Conservation (phyloP, 139 green algal genomes). For the Edaphochlamys debaryana region DNA sequence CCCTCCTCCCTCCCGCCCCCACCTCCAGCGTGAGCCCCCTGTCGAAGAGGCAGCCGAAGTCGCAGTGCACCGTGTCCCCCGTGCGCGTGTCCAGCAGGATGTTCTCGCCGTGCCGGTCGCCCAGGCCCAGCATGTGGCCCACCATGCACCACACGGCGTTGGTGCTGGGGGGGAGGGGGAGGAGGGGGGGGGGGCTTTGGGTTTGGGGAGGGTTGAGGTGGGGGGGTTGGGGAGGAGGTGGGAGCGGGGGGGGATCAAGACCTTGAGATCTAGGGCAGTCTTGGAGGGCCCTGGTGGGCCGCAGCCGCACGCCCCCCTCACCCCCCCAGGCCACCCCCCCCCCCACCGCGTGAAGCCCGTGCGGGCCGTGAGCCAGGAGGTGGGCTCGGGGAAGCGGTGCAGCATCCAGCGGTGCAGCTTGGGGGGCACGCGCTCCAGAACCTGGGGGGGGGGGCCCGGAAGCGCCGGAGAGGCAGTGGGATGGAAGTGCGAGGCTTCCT, state of each 20-base stretch:
- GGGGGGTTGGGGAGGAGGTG: too few species aligned
- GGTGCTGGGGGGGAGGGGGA: constrained; percentile 52
- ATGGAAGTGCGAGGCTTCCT: too few species aligned
- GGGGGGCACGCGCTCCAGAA: constrained; percentile 81
- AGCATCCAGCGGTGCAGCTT: constrained; percentile 91
- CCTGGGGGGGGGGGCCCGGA: too few species aligned
- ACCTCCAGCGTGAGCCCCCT: constrained; percentile 63
- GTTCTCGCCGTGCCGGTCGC: constrained; percentile 97
- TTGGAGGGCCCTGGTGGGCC: too few species aligned
- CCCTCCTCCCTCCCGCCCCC: constrained; percentile 79
- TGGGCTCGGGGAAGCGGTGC: constrained; percentile 79
- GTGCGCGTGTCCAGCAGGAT: constrained; percentile 85
- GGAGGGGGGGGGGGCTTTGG: background rate
- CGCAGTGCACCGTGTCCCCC: constrained; percentile 79
- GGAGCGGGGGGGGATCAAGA: too few species aligned
- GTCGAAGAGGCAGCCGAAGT: constrained; percentile 98
- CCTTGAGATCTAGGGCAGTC: too few species aligned
- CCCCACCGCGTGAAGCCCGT: constrained; percentile 78
- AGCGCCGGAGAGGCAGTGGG: too few species aligned
- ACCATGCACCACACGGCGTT: constrained; percentile 80
- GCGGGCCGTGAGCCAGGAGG: constrained; percentile 85
- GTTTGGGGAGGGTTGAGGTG: background rate
- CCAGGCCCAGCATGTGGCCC: constrained; percentile 84
- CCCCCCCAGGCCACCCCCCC: too few species aligned
- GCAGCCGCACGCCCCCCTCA: too few species aligned